Conservation (phyloP, 768 basidiomycete genomes). For the Lactarius quietus region DNA sequence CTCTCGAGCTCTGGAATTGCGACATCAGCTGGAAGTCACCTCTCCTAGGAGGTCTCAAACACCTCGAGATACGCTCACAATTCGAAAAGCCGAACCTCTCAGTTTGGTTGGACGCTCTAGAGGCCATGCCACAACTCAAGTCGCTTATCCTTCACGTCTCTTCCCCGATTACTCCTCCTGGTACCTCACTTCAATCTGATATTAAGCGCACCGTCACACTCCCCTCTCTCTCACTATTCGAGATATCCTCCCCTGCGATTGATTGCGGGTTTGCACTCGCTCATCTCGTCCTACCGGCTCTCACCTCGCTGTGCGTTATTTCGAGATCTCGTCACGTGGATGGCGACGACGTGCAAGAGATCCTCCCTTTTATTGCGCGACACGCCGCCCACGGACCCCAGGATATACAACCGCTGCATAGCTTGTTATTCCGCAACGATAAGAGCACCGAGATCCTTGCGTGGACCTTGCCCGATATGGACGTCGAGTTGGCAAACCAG, state of each 20-base stretch:
- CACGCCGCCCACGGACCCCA: slow-evolving; percentile 3
- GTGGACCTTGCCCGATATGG: slow-evolving; percentile 3
- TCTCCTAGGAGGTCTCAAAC: slow-evolving; percentile 7
- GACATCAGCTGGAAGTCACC: background rate
- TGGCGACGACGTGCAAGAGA: background rate
- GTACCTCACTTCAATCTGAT: background rate
- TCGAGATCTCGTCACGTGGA: background rate
- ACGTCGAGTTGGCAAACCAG: background rate
- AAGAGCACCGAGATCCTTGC: background rate
- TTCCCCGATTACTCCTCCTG: background rate
- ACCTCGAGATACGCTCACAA: background rate
- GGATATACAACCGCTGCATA: background rate
- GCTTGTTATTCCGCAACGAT: background rate
- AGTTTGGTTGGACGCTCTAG: slow-evolving; percentile 15
- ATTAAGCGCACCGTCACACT: too few species aligned
- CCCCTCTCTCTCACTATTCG: too few species aligned
- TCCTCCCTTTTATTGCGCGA: background rate
- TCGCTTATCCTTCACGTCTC: slow-evolving; percentile 2
- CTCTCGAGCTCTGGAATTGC: too few species aligned
- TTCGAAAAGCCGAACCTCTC: background rate
- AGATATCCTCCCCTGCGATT: too few species aligned
- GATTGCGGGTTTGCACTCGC: too few species aligned
- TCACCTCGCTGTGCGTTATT: background rate
- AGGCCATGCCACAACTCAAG: slow-evolving; percentile 10
- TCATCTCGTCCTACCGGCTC: background rate